These are phyloP conservation scores for Metschnikowia continentalis DNA, from an alignment of 805 yeast species.

Conservation along the genomic window DNA sequence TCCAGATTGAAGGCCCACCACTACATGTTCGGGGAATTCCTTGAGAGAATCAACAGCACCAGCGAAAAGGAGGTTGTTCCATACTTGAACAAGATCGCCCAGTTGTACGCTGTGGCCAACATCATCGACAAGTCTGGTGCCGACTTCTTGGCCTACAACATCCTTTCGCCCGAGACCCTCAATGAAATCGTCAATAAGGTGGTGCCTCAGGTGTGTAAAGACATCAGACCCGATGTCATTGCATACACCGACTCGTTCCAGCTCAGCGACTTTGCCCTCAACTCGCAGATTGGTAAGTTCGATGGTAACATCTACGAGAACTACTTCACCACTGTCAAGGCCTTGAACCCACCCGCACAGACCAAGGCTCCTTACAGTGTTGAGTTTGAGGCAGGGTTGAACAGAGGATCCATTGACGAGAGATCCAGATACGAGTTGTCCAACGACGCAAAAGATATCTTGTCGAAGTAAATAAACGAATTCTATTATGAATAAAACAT, in stretches of 20 bases:
- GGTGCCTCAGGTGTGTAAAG: conserved; percentile 15
- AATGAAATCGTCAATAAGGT: conserved; percentile 16
- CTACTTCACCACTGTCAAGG: conserved; percentile 18
- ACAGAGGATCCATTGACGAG: conserved; percentile 13
- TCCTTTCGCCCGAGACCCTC: conserved; percentile 13
- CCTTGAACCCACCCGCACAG: conserved; percentile 16
- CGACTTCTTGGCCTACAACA: conserved; percentile 16
- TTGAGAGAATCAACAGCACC: conserved; percentile 10
- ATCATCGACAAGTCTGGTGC: conserved; percentile 19
- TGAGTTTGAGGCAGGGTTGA: conserved; percentile 17
- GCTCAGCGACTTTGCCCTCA: conserved; percentile 16
- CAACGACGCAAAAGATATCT: conserved; percentile 12
- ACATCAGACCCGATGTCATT: conserved; percentile 17
- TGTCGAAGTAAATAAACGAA: conserved; percentile 10
- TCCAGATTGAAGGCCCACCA: conserved; percentile 21
- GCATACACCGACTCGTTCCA: conserved; percentile 21
- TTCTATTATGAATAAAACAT: background rate
- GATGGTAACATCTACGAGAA: conserved; percentile 21
- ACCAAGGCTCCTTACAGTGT: conserved; percentile 20
- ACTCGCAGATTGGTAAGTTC: conserved; percentile 17
- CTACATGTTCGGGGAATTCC: conserved; percentile 16
- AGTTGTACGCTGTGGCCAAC: conserved; percentile 18
- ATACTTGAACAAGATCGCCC: conserved; percentile 15
- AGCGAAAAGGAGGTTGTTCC: conserved; percentile 12
- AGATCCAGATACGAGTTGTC: conserved; percentile 15